A percentile compares a stretch with the other conserved stretches of the same genome.
These are phyloP conservation scores for Coemansia aciculifera DNA, from an alignment of 192 early-diverging fungal species.

Conservation along the genomic window DNA sequence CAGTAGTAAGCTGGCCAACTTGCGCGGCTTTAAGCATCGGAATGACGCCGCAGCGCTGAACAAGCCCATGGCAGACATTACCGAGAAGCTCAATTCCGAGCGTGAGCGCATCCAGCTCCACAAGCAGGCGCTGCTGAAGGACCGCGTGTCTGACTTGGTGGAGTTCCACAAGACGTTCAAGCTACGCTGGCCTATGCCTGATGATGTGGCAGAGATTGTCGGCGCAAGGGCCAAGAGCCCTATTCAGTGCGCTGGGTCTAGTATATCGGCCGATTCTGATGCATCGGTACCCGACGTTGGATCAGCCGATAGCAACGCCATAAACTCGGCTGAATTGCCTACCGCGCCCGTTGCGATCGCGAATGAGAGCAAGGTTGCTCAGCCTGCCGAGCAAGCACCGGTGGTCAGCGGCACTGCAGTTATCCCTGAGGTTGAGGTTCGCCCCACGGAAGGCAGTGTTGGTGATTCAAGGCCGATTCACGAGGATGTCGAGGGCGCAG, in stretches of 20 bases:
- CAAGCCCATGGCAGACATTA: slow-evolving; percentile 60
- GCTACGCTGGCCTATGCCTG: slow-evolving; percentile 78
- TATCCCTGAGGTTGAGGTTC: background rate
- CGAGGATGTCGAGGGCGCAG: slow-evolving; percentile 1
- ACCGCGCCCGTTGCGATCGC: background rate
- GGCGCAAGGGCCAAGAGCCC: slow-evolving; percentile 56
- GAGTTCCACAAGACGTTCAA: slow-evolving; percentile 80
- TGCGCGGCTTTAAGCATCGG: slow-evolving; percentile 55
- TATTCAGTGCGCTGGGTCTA: slow-evolving; percentile 15
- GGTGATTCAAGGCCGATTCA: background rate
- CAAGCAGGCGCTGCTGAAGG: slow-evolving; percentile 71
- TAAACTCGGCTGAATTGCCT: background rate
- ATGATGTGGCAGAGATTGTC: slow-evolving; percentile 77
- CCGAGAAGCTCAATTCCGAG: slow-evolving; percentile 66
- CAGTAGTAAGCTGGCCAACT: slow-evolving; percentile 48
- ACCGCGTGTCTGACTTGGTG: slow-evolving; percentile 75
- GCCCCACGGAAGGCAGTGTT: background rate
- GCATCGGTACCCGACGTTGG: slow-evolving; percentile 14
- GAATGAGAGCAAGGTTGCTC: background rate
- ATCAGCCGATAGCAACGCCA: background rate
- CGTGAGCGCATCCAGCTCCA: slow-evolving; percentile 75
- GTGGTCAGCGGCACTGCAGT: background rate
- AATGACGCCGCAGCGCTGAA: slow-evolving; percentile 54
- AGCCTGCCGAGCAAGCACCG: background rate
- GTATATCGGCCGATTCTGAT: slow-evolving; percentile 7